phyloP scores from a whole-genome alignment of 495 filamentous ascomycete genomes.

The Podospora fimiseda region DNA sequence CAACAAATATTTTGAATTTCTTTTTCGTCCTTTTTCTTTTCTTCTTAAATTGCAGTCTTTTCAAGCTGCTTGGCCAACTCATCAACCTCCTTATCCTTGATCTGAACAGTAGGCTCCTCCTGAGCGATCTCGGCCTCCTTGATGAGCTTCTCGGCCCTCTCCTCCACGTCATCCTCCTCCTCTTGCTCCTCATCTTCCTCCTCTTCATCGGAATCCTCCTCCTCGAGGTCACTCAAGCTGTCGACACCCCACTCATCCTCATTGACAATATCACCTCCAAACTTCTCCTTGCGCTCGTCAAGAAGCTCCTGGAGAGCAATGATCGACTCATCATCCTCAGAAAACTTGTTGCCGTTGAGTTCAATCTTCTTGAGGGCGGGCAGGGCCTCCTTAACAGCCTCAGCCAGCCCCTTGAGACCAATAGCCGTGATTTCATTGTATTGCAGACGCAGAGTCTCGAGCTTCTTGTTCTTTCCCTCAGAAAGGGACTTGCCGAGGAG shows the following conservation, averaged over 20 bases:
- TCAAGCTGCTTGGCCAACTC: conserved; percentile 66
- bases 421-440: conserved; percentile 86
- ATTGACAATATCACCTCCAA: conserved; percentile 50
- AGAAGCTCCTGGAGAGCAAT: conserved; percentile 43
- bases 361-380: conserved; percentile 74
- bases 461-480: conserved; percentile 65
- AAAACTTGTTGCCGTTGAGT: conserved; percentile 92
- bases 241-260: conserved; percentile 77
- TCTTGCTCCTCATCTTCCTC: conserved; percentile 61
- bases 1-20: conserved; percentile 1
- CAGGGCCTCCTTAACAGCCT: conserved; percentile 57
- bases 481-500: conserved; percentile 65
- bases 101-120: conserved; percentile 62
- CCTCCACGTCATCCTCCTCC: conserved; percentile 48
- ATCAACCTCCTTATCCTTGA: conserved; percentile 75
- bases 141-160: conserved; percentile 56
- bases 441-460: conserved; percentile 77
- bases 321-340: conserved; percentile 69
- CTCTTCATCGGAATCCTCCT: conserved; percentile 66
- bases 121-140: conserved; percentile 69
- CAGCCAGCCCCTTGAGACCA: conserved; percentile 61
- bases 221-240: conserved; percentile 75
- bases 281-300: conserved; percentile 55
- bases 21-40: not conserved
- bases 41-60: conserved; percentile 50